Conservation (phyloP, 345 rosid species). For the Balakata baccata region DNA sequence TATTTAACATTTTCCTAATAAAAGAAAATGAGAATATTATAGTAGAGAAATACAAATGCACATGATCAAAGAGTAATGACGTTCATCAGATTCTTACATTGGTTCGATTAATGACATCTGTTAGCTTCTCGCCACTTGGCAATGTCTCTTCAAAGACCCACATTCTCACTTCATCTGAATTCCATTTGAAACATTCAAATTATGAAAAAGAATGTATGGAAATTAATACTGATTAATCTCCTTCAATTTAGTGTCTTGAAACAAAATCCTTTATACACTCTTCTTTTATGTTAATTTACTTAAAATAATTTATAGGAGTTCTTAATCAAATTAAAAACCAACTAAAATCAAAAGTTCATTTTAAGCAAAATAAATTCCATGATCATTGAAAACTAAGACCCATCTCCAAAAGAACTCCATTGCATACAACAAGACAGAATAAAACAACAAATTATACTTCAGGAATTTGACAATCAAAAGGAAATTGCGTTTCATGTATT, state of each 20-base stretch:
- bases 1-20: constrained; percentile 80
- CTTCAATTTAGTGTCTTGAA: not conserved
- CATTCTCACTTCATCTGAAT: constrained; percentile 95
- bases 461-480: not conserved
- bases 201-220: not conserved
- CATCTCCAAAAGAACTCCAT: not conserved
- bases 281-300: not conserved
- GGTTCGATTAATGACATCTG: constrained; percentile 74
- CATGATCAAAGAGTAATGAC: not conserved
- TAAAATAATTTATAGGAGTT: not conserved
- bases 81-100: constrained; percentile 46
- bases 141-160: constrained; percentile 93
- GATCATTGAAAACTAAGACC: not conserved
- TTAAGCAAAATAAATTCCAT: no score
- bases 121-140: constrained; percentile 85
- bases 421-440: not conserved
- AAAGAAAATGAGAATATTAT: constrained; percentile 4
- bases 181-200: constrained; percentile 13
- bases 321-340: not conserved
- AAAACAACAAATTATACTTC: no score
- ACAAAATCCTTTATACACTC: not conserved
- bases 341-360: not conserved
- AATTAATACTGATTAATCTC: not conserved
- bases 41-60: not conserved
- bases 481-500: not conserved